Evolutionary conservation across 108 stramenopile genomes (phyloP).

Genomic region (Aureococcus anophagefferens): DNA sequence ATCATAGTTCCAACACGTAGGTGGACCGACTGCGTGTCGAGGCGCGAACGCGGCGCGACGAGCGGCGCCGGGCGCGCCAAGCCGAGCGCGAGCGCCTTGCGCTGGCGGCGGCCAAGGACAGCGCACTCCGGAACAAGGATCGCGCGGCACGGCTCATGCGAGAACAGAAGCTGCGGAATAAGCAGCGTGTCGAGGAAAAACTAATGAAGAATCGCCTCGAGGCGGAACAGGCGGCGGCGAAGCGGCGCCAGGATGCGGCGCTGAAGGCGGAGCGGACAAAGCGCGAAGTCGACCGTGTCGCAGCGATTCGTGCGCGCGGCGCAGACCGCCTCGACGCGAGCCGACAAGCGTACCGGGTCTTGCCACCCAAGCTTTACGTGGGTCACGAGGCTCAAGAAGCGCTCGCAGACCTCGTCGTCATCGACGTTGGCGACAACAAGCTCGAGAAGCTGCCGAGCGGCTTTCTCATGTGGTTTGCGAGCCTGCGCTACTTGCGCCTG

Average conservation of each 20-base stretch:
- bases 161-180: constrained; percentile 10
- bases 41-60: constrained; percentile 5
- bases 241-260: constrained; percentile 1
- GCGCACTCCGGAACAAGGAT: constrained; percentile 13
- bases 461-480: constrained; percentile 22
- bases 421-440: constrained; percentile 13
- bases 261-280: constrained; percentile 6
- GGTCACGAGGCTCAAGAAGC: constrained; percentile 4
- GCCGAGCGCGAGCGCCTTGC: constrained; percentile 1
- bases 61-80: constrained; percentile 8
- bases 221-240: constrained; percentile 11
- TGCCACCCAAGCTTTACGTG: constrained; percentile 6
- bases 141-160: background rate
- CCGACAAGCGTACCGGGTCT: background rate
- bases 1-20: no score
- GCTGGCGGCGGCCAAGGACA: constrained; percentile 8
- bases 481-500: constrained; percentile 23
- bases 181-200: constrained; percentile 16
- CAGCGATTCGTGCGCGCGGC: background rate
- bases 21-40: constrained; percentile 5
- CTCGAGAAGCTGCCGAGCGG: constrained; percentile 10
- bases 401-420: constrained; percentile 6
- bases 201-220: constrained; percentile 5
- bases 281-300: constrained; percentile 3
- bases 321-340: background rate